A percentile compares a stretch with the other conserved stretches of the same genome.
phyloP scores from a whole-genome alignment of 495 filamentous ascomycete species.

The Rhizodiscina lignyota region DNA sequence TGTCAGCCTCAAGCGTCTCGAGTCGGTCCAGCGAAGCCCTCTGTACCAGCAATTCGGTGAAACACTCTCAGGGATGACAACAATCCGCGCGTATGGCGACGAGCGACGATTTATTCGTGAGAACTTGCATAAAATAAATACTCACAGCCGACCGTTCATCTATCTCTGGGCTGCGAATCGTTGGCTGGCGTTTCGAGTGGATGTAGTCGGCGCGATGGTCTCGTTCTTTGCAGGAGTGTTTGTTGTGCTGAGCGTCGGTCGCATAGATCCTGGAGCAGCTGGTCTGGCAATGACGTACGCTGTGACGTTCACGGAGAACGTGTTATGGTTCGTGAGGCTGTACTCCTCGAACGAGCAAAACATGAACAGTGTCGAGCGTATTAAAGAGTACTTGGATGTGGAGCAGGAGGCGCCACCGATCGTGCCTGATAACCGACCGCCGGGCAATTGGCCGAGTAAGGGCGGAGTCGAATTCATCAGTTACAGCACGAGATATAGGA shows the following conservation, averaged over 20 bases:
- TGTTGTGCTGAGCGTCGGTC: slow-evolving; percentile 67
- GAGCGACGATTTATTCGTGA: slow-evolving; percentile 87
- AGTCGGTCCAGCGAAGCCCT: slow-evolving; percentile 87
- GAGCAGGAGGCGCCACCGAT: slow-evolving; percentile 80
- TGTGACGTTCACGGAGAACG: slow-evolving; percentile 91
- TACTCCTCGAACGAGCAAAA: slow-evolving; percentile 95
- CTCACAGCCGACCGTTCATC: slow-evolving; percentile 84
- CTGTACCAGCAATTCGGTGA: slow-evolving; percentile 98
- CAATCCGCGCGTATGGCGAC: slow-evolving; percentile 92
- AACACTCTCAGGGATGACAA: slow-evolving; percentile 88
- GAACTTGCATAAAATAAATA: slow-evolving; percentile 78
- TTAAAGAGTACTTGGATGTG: slow-evolving; percentile 92
- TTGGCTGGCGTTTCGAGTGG: slow-evolving; percentile 89
- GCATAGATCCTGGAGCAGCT: slow-evolving; percentile 81
- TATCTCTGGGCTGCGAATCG: slow-evolving; percentile 95
- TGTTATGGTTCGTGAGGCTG: slow-evolving; percentile 92
- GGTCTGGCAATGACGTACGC: slow-evolving; percentile 96
- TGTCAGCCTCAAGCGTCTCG: slow-evolving; percentile 81
- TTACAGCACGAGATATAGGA: slow-evolving; percentile 79
- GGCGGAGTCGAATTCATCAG: slow-evolving; percentile 74
- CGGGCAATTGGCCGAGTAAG: slow-evolving; percentile 66
- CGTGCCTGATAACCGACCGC: slow-evolving; percentile 62
- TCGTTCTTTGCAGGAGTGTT: slow-evolving; percentile 91
- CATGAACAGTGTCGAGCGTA: slow-evolving; percentile 99
- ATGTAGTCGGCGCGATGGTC: slow-evolving; percentile 79